Conservation (phyloP, 352 stramenopile species). For the Globisporangium carolinianum region DNA sequence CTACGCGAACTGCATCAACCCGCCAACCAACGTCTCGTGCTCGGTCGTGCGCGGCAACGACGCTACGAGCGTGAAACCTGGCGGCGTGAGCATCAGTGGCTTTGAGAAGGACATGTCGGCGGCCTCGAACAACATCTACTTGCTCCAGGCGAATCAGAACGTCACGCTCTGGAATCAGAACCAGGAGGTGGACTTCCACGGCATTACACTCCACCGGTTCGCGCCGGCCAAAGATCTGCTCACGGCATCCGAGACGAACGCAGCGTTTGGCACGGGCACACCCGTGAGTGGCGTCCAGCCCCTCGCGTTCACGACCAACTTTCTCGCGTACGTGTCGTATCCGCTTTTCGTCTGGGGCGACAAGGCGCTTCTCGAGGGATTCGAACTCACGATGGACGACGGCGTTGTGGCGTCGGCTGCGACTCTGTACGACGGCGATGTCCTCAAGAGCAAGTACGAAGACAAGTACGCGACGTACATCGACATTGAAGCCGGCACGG, state of each 20-base stretch:
- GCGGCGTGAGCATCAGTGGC: conserved; percentile 37
- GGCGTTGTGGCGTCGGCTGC: conserved; percentile 29
- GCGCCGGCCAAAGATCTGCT: conserved; percentile 30
- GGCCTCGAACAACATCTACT: conserved; percentile 35
- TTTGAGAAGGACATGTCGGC: conserved; percentile 36
- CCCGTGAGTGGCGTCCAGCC: conserved; percentile 48
- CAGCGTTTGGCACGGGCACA: conserved; percentile 30
- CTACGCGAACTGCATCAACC: conserved; percentile 49
- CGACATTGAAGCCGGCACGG: conserved; percentile 61
- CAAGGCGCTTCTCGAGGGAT: conserved; percentile 26
- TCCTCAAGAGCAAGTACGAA: conserved; percentile 43
- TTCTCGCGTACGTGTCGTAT: conserved; percentile 53
- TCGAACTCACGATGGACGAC: conserved; percentile 47
- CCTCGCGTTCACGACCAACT: conserved; percentile 40
- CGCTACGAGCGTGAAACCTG: conserved; percentile 34
- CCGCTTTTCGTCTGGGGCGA: conserved; percentile 57
- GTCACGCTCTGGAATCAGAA: conserved; percentile 42
- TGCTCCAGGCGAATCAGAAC: conserved; percentile 53
- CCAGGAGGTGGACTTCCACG: conserved; percentile 32
- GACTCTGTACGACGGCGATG: conserved; percentile 32
- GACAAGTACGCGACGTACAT: conserved; percentile 49
- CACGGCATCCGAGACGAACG: conserved; percentile 12
- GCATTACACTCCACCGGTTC: conserved; percentile 51
- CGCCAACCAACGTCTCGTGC: conserved; percentile 47
- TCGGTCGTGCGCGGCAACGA: conserved; percentile 44